phyloP scores from a whole-genome alignment of 208 protist species.

The Acanthamoeba divionensis region DNA sequence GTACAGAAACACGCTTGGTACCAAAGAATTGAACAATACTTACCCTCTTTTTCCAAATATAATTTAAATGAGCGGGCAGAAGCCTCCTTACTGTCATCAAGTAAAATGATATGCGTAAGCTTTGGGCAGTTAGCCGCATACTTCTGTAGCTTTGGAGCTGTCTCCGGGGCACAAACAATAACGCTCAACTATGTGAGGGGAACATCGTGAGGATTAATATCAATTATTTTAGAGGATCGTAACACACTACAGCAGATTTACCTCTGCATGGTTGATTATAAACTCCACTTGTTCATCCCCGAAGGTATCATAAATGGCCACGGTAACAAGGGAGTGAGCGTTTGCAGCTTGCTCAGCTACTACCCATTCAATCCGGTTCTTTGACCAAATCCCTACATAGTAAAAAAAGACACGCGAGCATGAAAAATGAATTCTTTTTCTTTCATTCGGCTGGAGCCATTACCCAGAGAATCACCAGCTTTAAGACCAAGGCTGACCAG shows the following conservation, averaged over 20 bases:
- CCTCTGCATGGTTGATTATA: slow-evolving; percentile 70
- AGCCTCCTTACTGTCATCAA: too few species aligned
- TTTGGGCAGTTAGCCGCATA: neutral
- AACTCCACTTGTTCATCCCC: slow-evolving; percentile 70
- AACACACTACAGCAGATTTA: neutral
- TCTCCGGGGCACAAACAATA: slow-evolving; percentile 6
- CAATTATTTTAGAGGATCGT: neutral
- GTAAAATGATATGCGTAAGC: neutral
- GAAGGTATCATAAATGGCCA: slow-evolving; percentile 77
- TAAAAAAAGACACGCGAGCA: neutral
- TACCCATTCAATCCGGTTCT: slow-evolving; percentile 71
- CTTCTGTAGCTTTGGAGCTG: neutral
- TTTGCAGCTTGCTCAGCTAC: slow-evolving; percentile 59
- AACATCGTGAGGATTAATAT: neutral
- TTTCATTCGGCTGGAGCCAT: neutral
- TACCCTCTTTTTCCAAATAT: too few species aligned
- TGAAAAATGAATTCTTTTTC: neutral
- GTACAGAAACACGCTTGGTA: too few species aligned
- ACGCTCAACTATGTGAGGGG: neutral
- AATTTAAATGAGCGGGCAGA: too few species aligned
- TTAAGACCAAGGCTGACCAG: neutral
- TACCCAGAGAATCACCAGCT: neutral
- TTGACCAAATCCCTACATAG: slow-evolving; percentile 63
- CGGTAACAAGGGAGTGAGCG: slow-evolving; percentile 42
- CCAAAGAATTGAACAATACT: too few species aligned